phyloP scores from a whole-genome alignment of 306 rosid species.

The Styphnolobium japonicum region DNA sequence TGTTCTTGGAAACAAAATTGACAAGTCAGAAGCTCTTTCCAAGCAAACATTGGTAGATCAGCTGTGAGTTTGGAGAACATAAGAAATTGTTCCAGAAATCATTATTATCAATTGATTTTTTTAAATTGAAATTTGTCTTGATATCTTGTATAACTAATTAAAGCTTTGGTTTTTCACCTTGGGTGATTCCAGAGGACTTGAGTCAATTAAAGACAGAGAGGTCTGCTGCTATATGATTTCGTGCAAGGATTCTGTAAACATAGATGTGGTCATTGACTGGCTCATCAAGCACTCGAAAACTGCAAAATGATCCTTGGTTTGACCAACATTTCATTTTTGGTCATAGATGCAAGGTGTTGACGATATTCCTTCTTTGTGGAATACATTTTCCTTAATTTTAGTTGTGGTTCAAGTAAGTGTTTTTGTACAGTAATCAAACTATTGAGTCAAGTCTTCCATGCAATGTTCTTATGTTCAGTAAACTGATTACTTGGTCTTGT shows the following conservation, averaged over 20 bases:
- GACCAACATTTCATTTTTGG: slow-evolving; percentile 2
- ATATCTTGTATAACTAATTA: background rate
- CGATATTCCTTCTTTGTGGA: slow-evolving; percentile 16
- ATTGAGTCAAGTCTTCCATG: slow-evolving; percentile 2
- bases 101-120: background rate
- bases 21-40: slow-evolving; percentile 92
- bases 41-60: slow-evolving; percentile 86
- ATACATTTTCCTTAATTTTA: slow-evolving; percentile 12
- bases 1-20: slow-evolving; percentile 90
- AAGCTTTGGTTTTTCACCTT: slow-evolving; percentile 18
- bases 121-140: background rate
- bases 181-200: slow-evolving; percentile 70
- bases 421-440: slow-evolving; percentile 18
- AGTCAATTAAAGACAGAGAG: slow-evolving; percentile 72
- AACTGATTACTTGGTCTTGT: background rate
- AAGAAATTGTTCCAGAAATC: background rate
- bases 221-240: slow-evolving; percentile 96
- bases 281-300: slow-evolving; percentile 92
- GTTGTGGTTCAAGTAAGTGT: slow-evolving; percentile 23
- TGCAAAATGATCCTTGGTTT: slow-evolving; percentile 45
- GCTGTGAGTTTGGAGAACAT: slow-evolving; percentile 56
- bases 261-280: slow-evolving; percentile 93
- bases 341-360: slow-evolving; percentile 16
- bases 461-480: slow-evolving; percentile 9
- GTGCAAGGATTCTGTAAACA: slow-evolving; percentile 93